Evolutionary conservation across 2,329 filamentous ascomycete genomes (phyloP).

Genomic region (Ramichloridium luteum): DNA sequence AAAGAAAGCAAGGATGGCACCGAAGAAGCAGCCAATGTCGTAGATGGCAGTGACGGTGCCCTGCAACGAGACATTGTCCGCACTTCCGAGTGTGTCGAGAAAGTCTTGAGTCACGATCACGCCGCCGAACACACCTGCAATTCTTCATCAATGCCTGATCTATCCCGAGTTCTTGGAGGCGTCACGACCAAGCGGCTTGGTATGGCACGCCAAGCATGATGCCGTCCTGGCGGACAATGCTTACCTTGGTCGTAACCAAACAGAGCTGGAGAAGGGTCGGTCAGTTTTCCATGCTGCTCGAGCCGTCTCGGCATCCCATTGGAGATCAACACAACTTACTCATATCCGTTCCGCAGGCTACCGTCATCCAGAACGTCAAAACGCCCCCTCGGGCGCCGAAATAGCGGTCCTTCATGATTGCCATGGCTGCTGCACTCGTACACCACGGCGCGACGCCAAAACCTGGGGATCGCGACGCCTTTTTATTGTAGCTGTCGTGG

Average conservation of each 20-base stretch:
- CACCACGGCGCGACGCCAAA: too few species aligned
- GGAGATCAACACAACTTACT: too few species aligned
- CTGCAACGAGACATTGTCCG: conserved; percentile 20
- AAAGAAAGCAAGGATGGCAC: conserved; percentile 37
- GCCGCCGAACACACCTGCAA: conserved; percentile 43
- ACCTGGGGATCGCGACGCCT: too few species aligned
- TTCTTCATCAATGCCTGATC: conserved; percentile 21
- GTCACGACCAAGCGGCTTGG: too few species aligned
- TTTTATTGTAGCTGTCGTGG: too few species aligned
- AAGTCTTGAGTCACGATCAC: conserved; percentile 33
- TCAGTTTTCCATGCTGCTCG: too few species aligned
- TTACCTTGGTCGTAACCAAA: conserved; percentile 21
- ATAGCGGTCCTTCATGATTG: conserved; percentile 29
- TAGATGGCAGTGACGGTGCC: conserved; percentile 43
- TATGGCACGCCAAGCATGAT: too few species aligned
- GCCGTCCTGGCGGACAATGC: neutral
- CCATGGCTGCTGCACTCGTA: conserved; percentile 4
- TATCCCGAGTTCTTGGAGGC: neutral
- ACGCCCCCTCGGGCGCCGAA: conserved; percentile 43
- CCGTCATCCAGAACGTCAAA: conserved; percentile 46
- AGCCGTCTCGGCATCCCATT: too few species aligned
- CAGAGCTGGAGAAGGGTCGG: conserved; percentile 14
- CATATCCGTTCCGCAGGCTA: conserved; percentile 30
- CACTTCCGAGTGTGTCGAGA: conserved; percentile 12
- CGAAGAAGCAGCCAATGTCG: conserved; percentile 49